Base-by-base conservation (phyloP, 768 basidiomycete genomes). In the Tricholoma flavovirens region DNA sequence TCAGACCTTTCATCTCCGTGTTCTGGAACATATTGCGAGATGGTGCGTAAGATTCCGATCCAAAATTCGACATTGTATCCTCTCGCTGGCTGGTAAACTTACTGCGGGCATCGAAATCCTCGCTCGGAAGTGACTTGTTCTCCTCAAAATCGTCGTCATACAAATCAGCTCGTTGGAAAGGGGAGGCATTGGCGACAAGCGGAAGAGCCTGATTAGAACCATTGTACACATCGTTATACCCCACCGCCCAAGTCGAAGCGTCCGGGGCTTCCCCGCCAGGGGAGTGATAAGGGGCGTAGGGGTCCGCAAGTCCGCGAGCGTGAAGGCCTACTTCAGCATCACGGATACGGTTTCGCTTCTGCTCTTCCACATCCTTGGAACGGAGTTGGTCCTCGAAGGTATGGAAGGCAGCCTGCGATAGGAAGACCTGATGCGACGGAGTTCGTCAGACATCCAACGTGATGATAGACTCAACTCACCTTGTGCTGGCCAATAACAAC, bases 11-110 rank as follows among this genome's bases (percentile, higher is more conserved):
- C 67, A 84, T 88, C 59, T 93, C 88, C 1, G 83, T 79, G 58
- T 84, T 85, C 60, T 89, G 86, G 81, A 98, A 97, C 95, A 97
- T 98, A 63, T 97, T 97, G 30, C 92, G 75, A 0, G 91, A 93
- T 0, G 95, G 95, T 0, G 94, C 95, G 63, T 97, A 98, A 0
- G 89, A 90, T 66, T 97, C 94, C 3, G 90, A 90, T 3, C 93
- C 93, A 61, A 89, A 86, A 64, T 90, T 88, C 0, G 90, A 93
- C 46, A 77, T 77, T 0, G 85, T 80, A 43, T 93, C 91, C 57
- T 90, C 90, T 26, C 85, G 81, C 59, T 88, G 81, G 54, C 84
- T 87, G 0, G 90, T 91, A 52, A 88, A 80, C 53, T 86, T 79
- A 64, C 87, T 93, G 6, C 85, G 83, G 7, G 83, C 84, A 62